These are phyloP conservation scores for Trypanosoma avium DNA, from an alignment of 208 protist genomes.

Conservation along the genomic window DNA sequence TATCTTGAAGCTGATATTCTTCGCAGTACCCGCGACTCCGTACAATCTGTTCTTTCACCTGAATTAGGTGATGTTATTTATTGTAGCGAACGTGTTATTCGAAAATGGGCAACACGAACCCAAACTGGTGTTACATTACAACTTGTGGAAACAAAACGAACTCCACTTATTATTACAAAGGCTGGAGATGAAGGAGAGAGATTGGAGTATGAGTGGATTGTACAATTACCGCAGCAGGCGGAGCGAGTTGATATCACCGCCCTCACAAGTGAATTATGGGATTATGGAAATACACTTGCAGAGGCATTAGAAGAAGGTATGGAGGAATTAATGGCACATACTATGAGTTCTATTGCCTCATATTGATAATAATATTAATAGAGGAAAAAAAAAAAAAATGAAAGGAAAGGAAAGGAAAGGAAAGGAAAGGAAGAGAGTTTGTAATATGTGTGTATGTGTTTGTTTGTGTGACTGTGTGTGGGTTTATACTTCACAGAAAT, in stretches of 20 bases:
- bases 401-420: constrained; percentile 1
- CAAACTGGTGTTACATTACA: constrained; percentile 50
- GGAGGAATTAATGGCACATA: constrained; percentile 75
- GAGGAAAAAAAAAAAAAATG: constrained; percentile 6
- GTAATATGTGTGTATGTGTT: not conserved
- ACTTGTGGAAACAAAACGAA: constrained; percentile 88
- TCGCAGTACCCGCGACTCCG: constrained; percentile 78
- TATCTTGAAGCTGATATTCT: constrained; percentile 85
- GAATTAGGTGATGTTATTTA: constrained; percentile 89
- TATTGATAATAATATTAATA: constrained; percentile 28
- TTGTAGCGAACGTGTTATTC: constrained; percentile 83
- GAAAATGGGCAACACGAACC: constrained; percentile 71
- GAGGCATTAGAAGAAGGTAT: constrained; percentile 70
- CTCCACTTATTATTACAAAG: constrained; percentile 87
- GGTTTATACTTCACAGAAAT: not conserved
- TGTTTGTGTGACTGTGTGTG: not conserved
- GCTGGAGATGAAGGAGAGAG: constrained; percentile 80
- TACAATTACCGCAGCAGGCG: constrained; percentile 69
- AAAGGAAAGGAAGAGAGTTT: not conserved
- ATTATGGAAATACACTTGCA: constrained; percentile 69
- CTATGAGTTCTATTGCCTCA: constrained; percentile 60
- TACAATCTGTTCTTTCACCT: constrained; percentile 83
- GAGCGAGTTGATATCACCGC: constrained; percentile 64
- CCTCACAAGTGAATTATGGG: constrained; percentile 74
- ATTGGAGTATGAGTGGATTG: constrained; percentile 90